These are phyloP conservation scores for Epichloe glyceriae DNA, from an alignment of 2,329 filamentous ascomycete species.

Conservation along the genomic window DNA sequence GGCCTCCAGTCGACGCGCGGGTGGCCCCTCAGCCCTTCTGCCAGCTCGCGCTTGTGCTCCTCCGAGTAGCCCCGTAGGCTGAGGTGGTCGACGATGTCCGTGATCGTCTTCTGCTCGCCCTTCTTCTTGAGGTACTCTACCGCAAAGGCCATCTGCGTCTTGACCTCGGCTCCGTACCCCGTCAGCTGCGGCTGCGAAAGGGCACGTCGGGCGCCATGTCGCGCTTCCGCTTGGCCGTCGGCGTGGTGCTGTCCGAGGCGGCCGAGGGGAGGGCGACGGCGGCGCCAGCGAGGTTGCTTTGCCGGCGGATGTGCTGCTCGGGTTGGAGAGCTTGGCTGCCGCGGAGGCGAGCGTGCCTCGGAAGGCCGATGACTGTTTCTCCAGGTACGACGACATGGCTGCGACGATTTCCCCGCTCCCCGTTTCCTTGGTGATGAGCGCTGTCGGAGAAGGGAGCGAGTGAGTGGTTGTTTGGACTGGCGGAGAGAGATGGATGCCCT, in stretches of 20 bases:
- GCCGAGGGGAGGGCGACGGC: constrained; percentile 49
- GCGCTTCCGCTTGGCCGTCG: constrained; percentile 49
- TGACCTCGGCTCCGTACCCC: constrained; percentile 64
- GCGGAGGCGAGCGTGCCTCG: constrained; percentile 48
- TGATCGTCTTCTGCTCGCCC: constrained; percentile 53
- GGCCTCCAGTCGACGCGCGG: constrained; percentile 45
- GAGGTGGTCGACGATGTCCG: constrained; percentile 69
- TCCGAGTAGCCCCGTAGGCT: constrained; percentile 53
- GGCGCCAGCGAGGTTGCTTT: constrained; percentile 35
- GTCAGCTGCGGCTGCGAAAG: constrained; percentile 69
- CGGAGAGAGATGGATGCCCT: neutral
- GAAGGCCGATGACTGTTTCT: constrained; percentile 51
- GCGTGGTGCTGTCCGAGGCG: constrained; percentile 46
- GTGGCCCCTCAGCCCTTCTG: constrained; percentile 53
- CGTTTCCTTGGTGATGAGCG: too few relatives aligned
- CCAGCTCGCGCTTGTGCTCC: constrained; percentile 49
- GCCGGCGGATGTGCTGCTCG: constrained; percentile 27
- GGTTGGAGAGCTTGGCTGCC: constrained; percentile 49
- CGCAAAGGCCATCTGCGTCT: constrained; percentile 79
- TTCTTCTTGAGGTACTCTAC: constrained; percentile 71
- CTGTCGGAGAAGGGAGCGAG: too few relatives aligned
- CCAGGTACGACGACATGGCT: constrained; percentile 49
- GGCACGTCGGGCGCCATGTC: constrained; percentile 38
- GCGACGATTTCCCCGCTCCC: neutral
- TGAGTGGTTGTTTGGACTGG: neutral